Evolutionary conservation across 2,329 filamentous ascomycete genomes (phyloP).

Genomic region (Geosmithia morbida): DNA sequence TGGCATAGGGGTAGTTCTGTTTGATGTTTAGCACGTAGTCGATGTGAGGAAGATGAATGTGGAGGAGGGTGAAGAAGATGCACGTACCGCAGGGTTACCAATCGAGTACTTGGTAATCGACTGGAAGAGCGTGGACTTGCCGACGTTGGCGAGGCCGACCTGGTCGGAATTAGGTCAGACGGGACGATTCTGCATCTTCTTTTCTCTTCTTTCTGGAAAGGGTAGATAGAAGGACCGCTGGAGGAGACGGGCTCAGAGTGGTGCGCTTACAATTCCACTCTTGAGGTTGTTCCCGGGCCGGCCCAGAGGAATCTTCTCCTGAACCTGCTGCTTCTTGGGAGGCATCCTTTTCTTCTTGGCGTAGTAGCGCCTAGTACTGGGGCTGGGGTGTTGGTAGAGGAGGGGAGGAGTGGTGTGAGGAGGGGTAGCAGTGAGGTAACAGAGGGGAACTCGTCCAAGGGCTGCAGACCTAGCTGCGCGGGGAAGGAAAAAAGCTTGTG

Average conservation of each 20-base stretch:
- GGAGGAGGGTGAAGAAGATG: too few species aligned
- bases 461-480: conserved; percentile 56
- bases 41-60: too few species aligned
- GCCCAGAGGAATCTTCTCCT: conserved; percentile 94
- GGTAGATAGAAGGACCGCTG: conserved; percentile 3
- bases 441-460: conserved; percentile 29
- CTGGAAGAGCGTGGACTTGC: conserved; percentile 99
- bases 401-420: conserved; percentile 21
- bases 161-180: conserved; percentile 24
- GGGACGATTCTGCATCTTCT: too few species aligned
- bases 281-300: conserved; percentile 96
- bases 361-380: conserved; percentile 32
- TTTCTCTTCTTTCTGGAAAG: not conserved
- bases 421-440: conserved; percentile 25
- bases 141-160: conserved; percentile 98
- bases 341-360: conserved; percentile 59
- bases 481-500: conserved; percentile 31
- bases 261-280: conserved; percentile 74
- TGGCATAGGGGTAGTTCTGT: conserved; percentile 96
- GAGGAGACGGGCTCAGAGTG: not conserved
- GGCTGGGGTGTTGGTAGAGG: too few species aligned
- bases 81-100: conserved; percentile 82
- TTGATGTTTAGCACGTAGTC: too few species aligned
- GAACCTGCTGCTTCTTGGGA: conserved; percentile 82
- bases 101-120: conserved; percentile 96